phyloP scores from a whole-genome alignment of 805 yeast genomes.

The Yamadazyma sp. region DNA sequence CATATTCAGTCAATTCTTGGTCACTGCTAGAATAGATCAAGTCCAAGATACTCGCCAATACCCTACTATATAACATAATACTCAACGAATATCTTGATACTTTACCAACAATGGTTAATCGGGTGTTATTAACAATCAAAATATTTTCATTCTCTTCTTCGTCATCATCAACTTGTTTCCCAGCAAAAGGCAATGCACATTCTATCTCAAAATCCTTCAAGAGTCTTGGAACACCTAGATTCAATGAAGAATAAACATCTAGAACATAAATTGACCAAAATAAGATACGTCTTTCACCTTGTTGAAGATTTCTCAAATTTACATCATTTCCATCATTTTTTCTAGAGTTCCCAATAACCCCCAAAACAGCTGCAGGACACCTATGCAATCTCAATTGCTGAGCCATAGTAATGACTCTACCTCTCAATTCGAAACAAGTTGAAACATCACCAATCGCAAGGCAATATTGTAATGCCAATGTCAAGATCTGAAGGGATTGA shows the following conservation, averaged over 20 bases:
- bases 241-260: conserved; percentile 71
- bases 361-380: conserved; percentile 82
- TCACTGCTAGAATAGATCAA: conserved; percentile 59
- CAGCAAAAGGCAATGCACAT: conserved; percentile 75
- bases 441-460: conserved; percentile 69
- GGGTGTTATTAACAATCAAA: conserved; percentile 56
- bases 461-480: conserved; percentile 69
- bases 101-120: conserved; percentile 64
- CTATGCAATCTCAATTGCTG: conserved; percentile 82
- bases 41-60: conserved; percentile 71
- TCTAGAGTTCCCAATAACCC: conserved; percentile 43
- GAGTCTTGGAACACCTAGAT: conserved; percentile 78
- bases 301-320: conserved; percentile 60
- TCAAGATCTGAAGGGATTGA: conserved; percentile 64
- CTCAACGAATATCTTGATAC: conserved; percentile 62
- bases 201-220: conserved; percentile 80
- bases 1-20: conserved; percentile 28
- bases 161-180: conserved; percentile 38
- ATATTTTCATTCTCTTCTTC: conserved; percentile 51
- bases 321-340: conserved; percentile 18
- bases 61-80: conserved; percentile 66
- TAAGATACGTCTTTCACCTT: conserved; percentile 75
- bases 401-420: conserved; percentile 75
- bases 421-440: conserved; percentile 72
- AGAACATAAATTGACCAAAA: conserved; percentile 83